phyloP scores from a whole-genome alignment of 2,329 filamentous ascomycete genomes.

The Paecilomyces dactylethromorphus region DNA sequence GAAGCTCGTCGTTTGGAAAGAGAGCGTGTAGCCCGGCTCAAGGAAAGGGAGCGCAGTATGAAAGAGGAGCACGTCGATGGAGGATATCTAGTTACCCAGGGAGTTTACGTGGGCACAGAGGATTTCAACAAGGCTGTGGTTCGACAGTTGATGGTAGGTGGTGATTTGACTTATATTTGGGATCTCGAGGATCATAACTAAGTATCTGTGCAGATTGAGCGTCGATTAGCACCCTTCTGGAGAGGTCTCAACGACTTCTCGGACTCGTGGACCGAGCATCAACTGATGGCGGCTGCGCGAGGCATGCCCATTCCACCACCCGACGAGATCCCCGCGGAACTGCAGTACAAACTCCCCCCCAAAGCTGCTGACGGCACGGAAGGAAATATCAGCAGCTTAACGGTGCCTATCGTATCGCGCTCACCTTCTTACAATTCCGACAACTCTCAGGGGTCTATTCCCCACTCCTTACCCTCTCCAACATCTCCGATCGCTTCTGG shows the following conservation, averaged over 20 bases:
- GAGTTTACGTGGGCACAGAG: slow-evolving; percentile 84
- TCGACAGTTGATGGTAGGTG: slow-evolving; percentile 76
- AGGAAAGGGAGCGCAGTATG: slow-evolving; percentile 86
- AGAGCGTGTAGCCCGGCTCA: slow-evolving; percentile 66
- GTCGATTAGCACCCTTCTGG: slow-evolving; percentile 91
- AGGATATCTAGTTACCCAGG: slow-evolving; percentile 87
- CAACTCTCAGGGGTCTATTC: slow-evolving; percentile 56
- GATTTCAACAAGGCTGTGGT: slow-evolving; percentile 89
- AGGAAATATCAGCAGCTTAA: slow-evolving; percentile 63
- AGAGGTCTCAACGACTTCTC: slow-evolving; percentile 84
- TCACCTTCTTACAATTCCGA: slow-evolving; percentile 78
- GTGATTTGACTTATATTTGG: not conserved
- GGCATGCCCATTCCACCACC: slow-evolving; percentile 77
- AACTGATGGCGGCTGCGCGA: slow-evolving; percentile 84
- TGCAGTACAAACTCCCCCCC: slow-evolving; percentile 47
- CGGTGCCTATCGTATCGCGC: slow-evolving; percentile 69
- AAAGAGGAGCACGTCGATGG: slow-evolving; percentile 90
- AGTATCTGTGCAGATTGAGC: slow-evolving; percentile 67
- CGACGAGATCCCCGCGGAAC: slow-evolving; percentile 72
- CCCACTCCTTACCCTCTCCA: slow-evolving; percentile 56
- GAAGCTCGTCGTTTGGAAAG: slow-evolving; percentile 80
- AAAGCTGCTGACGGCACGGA: slow-evolving; percentile 40
- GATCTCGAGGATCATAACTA: slow-evolving; percentile 6
- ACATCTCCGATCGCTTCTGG: slow-evolving; percentile 48
- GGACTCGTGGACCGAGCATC: slow-evolving; percentile 85